Percentiles rank a stretch among this genome's conserved stretches.
Evolutionary conservation across 164 flowering plant genomes (phyloP).

Genomic region (Piper betle): DNA sequence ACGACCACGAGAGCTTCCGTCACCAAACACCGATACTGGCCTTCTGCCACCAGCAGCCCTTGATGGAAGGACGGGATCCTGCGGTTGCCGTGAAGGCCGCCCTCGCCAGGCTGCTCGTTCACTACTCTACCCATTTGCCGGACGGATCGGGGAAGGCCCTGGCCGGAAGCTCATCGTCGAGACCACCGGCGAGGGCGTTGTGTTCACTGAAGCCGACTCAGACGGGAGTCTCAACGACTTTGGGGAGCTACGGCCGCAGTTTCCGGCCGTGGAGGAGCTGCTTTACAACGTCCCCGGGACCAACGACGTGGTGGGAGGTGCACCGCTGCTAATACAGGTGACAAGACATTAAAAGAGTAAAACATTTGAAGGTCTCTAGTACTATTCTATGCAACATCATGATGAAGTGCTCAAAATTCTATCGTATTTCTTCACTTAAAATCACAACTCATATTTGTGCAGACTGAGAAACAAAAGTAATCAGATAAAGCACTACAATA

Average conservation of each 20-base stretch:
- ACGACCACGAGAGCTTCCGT: constrained; percentile 21
- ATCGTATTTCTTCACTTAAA: neutral
- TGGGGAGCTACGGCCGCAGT: constrained; percentile 28
- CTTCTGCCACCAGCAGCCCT: constrained; percentile 5
- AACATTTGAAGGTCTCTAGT: neutral
- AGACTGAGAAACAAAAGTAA: neutral
- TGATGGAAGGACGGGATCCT: constrained; percentile 9
- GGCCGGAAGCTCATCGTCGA: constrained; percentile 13
- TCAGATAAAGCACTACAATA: too few species aligned
- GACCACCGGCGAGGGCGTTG: constrained; percentile 17
- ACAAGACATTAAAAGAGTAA: neutral
- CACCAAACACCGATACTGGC: constrained; percentile 12
- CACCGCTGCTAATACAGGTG: constrained; percentile 11
- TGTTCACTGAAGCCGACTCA: constrained; percentile 16
- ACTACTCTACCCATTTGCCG: constrained; percentile 24
- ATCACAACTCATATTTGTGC: neutral
- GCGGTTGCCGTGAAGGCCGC: constrained; percentile 12
- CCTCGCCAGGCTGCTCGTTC: constrained; percentile 17
- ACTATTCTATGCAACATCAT: neutral
- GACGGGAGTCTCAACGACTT: constrained; percentile 16
- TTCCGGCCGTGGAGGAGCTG: constrained; percentile 26
- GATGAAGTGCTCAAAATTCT: neutral
- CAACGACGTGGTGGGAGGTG: constrained; percentile 13
- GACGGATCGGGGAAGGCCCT: constrained; percentile 13
- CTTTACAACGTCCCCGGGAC: constrained; percentile 31